These are phyloP conservation scores for Cyamopsis tetragonoloba DNA, from an alignment of 306 rosid species.

Conservation along the genomic window DNA sequence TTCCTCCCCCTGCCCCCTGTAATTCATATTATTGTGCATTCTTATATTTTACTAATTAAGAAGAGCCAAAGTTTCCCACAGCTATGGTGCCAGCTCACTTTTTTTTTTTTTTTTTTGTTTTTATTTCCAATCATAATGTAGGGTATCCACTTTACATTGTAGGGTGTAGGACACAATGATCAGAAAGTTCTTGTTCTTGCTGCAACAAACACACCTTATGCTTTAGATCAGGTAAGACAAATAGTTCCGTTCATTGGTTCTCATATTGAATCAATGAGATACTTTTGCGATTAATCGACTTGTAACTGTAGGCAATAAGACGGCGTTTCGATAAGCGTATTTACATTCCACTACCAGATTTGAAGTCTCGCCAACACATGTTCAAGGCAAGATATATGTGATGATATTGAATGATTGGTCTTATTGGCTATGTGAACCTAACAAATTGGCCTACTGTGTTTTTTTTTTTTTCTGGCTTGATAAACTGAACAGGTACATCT, in stretches of 20 bases:
- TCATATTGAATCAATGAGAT: not conserved
- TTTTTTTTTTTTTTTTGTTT: not conserved
- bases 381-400: constrained; percentile 61
- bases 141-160: constrained; percentile 25
- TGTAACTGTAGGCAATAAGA: constrained; percentile 79
- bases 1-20: not conserved
- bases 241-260: constrained; percentile 9
- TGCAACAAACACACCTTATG: constrained; percentile 97
- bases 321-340: constrained; percentile 99
- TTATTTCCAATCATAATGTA: constrained; percentile 8
- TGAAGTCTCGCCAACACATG: constrained; percentile 94
- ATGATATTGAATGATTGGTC: constrained; percentile 5
- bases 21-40: not conserved
- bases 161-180: constrained; percentile 97
- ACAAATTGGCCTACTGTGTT: not conserved
- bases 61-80: not conserved
- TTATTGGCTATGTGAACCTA: constrained; percentile 9
- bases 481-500: constrained; percentile 79
- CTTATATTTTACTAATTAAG: not conserved
- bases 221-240: constrained; percentile 84
- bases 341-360: constrained; percentile 95
- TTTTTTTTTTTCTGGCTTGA: constrained; percentile 20
- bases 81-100: constrained; percentile 1
- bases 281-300: constrained; percentile 29
- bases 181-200: constrained; percentile 99